phyloP scores from a whole-genome alignment of 495 filamentous ascomycete species.

The Oidiodendron maius region DNA sequence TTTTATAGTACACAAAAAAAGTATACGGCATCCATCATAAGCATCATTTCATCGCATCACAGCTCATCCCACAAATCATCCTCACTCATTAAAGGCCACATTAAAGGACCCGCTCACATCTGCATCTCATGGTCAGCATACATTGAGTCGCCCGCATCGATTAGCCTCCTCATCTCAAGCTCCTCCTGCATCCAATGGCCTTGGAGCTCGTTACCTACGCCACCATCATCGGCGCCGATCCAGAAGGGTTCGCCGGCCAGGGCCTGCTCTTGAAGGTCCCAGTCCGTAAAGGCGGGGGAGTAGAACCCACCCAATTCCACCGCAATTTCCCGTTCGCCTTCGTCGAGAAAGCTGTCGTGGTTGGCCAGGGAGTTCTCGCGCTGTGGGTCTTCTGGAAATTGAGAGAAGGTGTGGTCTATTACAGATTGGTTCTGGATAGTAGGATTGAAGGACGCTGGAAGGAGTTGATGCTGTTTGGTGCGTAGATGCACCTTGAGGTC shows the following conservation, averaged over 20 bases:
- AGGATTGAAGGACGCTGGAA: neutral
- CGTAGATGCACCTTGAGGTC: slow-evolving; percentile 64
- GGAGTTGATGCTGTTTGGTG: slow-evolving; percentile 42
- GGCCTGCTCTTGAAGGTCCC: slow-evolving; percentile 16
- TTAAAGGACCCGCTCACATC: neutral
- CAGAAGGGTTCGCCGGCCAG: slow-evolving; percentile 34
- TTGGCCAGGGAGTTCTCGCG: no score
- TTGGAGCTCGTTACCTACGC: slow-evolving; percentile 13
- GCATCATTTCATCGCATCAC: no score
- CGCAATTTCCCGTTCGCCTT: no score
- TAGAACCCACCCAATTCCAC: no score
- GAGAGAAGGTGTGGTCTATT: no score
- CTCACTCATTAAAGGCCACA: neutral
- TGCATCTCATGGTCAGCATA: no score
- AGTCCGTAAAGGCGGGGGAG: no score
- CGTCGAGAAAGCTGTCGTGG: no score
- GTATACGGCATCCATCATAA: neutral
- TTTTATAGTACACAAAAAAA: neutral
- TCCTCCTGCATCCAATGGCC: slow-evolving; percentile 27
- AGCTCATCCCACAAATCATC: neutral
- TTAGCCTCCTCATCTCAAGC: slow-evolving; percentile 31
- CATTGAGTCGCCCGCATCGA: slow-evolving; percentile 16
- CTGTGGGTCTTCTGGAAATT: no score
- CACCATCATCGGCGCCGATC: slow-evolving; percentile 27
- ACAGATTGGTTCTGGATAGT: neutral